Conservation (phyloP, 345 rosid genomes). For the Raphanus sativus region DNA sequence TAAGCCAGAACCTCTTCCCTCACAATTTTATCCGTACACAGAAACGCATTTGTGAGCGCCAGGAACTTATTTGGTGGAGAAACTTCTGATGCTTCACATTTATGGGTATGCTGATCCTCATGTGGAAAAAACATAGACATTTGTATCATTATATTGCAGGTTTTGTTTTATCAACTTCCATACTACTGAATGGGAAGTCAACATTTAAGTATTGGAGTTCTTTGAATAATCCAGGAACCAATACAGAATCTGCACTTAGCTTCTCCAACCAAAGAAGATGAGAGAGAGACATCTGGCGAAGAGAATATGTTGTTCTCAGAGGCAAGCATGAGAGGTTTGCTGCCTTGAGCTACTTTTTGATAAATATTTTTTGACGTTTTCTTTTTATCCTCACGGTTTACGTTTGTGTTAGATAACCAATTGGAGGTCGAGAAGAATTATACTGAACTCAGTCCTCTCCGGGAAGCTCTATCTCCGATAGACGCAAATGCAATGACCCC, state of each 20-base stretch:
- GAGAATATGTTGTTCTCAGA: slow-evolving; percentile 26
- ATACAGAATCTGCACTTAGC: slow-evolving; percentile 40
- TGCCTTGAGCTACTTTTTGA: slow-evolving; percentile 7
- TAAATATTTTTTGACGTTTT: not conserved
- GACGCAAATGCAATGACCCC: slow-evolving; percentile 55
- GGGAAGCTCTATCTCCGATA: slow-evolving; percentile 65
- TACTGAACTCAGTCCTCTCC: slow-evolving; percentile 44
- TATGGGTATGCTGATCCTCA: slow-evolving; percentile 45
- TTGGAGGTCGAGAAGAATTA: slow-evolving; percentile 33
- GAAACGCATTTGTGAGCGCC: slow-evolving; percentile 44
- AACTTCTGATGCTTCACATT: slow-evolving; percentile 37
- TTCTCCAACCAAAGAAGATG: slow-evolving; percentile 36
- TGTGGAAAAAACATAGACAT: not conserved
- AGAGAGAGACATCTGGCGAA: slow-evolving; percentile 8
- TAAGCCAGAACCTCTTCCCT: not conserved
- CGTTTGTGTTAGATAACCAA: slow-evolving; percentile 26
- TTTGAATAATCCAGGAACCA: slow-evolving; percentile 26
- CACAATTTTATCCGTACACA: slow-evolving; percentile 27
- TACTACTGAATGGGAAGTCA: not conserved
- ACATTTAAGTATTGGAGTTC: not conserved
- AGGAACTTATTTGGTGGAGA: slow-evolving; percentile 51
- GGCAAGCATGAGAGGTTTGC: slow-evolving; percentile 41
- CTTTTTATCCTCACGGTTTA: not conserved
- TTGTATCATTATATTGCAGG: not conserved
- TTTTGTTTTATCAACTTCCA: too few species aligned